Percentiles rank a stretch among this genome's conserved stretches.
Conservation (phyloP, 2,329 filamentous ascomycete species). For the Didymellaceae sp. region DNA sequence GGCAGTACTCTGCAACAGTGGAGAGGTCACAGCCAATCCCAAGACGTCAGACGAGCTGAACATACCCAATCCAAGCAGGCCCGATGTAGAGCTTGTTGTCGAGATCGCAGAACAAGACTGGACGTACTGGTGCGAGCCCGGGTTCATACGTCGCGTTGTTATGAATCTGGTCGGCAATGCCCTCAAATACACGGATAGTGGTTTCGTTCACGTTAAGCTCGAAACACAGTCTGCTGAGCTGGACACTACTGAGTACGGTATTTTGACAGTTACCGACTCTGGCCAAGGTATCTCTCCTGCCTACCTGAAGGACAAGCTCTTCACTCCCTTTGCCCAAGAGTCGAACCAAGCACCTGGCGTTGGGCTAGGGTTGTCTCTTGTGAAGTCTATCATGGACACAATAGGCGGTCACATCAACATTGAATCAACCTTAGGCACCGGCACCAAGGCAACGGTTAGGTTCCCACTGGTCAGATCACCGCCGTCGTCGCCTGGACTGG, state of each 20-base stretch:
- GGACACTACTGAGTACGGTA: constrained; percentile 37
- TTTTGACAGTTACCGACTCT: constrained; percentile 40
- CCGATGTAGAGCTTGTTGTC: constrained; percentile 52
- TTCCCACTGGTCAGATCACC: constrained; percentile 11
- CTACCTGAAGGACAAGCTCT: constrained; percentile 27
- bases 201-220: constrained; percentile 21
- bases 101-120: constrained; percentile 51
- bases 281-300: constrained; percentile 31
- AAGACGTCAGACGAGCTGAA: background rate
- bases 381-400: constrained; percentile 24
- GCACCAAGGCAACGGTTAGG: constrained; percentile 12
- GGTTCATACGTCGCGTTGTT: constrained; percentile 27
- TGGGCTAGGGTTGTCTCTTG: constrained; percentile 31
- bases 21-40: background rate
- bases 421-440: constrained; percentile 6
- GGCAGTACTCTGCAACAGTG: background rate
- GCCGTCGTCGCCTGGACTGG: background rate
- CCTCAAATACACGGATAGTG: constrained; percentile 28
- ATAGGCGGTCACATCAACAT: constrained; percentile 27
- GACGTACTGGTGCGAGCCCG: constrained; percentile 29
- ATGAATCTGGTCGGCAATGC: constrained; percentile 35
- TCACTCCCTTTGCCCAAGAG: constrained; percentile 31
- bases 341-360: constrained; percentile 26
- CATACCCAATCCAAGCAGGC: constrained; percentile 1
- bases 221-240: constrained; percentile 52